Conservation (phyloP, 106 monocot species). For the Posidonia australis region DNA sequence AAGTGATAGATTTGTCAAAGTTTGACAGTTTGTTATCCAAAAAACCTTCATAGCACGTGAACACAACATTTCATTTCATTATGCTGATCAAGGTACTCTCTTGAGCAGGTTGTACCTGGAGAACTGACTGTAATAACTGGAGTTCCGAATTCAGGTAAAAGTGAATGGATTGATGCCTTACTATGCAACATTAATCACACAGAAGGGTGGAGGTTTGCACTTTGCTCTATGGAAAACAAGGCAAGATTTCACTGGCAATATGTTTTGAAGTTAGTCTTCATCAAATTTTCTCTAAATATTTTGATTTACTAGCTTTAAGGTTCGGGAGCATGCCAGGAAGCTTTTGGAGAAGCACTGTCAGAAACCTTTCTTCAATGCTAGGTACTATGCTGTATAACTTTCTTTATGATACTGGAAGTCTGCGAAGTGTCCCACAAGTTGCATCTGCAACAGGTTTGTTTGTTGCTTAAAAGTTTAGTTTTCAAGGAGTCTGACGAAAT, state of each 20-base stretch:
- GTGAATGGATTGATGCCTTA: slow-evolving; percentile 97
- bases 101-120: slow-evolving; percentile 78
- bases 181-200: slow-evolving; percentile 72
- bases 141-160: slow-evolving; percentile 94
- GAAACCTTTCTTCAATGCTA: slow-evolving; percentile 81
- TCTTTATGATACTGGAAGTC: neutral
- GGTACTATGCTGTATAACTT: slow-evolving; percentile 38
- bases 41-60: no score
- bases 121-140: slow-evolving; percentile 83
- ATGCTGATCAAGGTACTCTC: neutral
- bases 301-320: slow-evolving; percentile 31
- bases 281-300: slow-evolving; percentile 4
- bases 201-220: slow-evolving; percentile 65
- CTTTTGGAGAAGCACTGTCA: slow-evolving; percentile 77
- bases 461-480: no score
- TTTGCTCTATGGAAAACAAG: slow-evolving; percentile 99
- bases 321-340: slow-evolving; percentile 92
- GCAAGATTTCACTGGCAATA: slow-evolving; percentile 14
- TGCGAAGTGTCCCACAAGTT: neutral
- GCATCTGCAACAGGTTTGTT: no score
- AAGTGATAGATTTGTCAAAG: no score
- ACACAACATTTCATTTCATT: neutral
- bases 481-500: no score
- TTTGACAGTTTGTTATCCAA: no score
- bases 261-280: neutral